Evolutionary conservation across 495 filamentous ascomycete species (phyloP).

Genomic region (Daldinia caldariorum): DNA sequence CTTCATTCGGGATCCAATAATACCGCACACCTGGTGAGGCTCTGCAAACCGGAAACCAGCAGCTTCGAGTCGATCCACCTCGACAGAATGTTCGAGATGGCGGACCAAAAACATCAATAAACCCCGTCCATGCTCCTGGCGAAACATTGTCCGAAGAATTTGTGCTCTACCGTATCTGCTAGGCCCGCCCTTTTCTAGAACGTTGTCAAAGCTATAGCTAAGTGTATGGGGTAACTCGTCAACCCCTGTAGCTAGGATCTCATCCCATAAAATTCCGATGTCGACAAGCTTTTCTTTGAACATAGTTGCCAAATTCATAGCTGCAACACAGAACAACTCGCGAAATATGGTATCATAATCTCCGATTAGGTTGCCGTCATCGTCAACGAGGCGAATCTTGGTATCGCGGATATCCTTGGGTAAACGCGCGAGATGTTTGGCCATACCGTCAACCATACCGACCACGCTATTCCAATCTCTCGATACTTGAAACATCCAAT

Average conservation of each 20-base stretch:
- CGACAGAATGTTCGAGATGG: conserved; percentile 62
- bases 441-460: conserved; percentile 75
- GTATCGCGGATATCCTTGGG: conserved; percentile 40
- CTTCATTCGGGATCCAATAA: conserved; percentile 76
- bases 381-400: conserved; percentile 50
- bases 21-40: conserved; percentile 71
- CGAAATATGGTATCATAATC: conserved; percentile 82
- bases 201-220: conserved; percentile 6
- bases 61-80: conserved; percentile 69
- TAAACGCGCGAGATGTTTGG: conserved; percentile 61
- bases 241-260: conserved; percentile 72
- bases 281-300: conserved; percentile 69
- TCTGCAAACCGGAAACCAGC: conserved; percentile 81
- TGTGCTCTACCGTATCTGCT: conserved; percentile 21
- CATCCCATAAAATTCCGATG: conserved; percentile 80
- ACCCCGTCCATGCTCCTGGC: conserved; percentile 66
- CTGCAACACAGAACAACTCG: conserved; percentile 86
- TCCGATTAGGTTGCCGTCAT: conserved; percentile 60
- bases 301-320: conserved; percentile 73
- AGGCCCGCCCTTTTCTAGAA: conserved; percentile 23
- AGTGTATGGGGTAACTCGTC: conserved; percentile 21
- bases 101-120: conserved; percentile 86
- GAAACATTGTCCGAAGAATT: conserved; percentile 18
- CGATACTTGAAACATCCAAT: conserved; percentile 86
- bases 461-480: conserved; percentile 76